Base-by-base conservation (phyloP, 768 basidiomycete species). In the Paxillus involutus region DNA sequence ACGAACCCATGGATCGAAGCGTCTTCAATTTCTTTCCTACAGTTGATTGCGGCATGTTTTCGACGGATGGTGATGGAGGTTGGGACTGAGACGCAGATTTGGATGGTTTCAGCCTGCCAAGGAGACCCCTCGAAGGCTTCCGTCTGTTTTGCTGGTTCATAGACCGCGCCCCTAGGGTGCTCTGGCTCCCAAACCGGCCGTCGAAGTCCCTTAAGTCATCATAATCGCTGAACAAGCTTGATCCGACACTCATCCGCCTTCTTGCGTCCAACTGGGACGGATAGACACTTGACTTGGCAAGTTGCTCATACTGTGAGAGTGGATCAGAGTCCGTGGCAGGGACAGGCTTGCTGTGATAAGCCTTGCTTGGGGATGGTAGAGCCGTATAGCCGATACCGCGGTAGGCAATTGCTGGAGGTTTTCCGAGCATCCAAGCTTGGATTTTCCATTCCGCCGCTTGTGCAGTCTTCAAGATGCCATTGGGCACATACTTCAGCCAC, bases 361-460 rank as follows among this genome's bases (percentile, higher is more conserved):
- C 73, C 60, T 58, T 75, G 62, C 65, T 51, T 63, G 73, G 46
- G 63, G 75, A 60, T 8, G 70, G 63, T 16, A 71, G 68, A 17
- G 81, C 82, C 41, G 84, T 84, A 64, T 89, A 93, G 17, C 90
- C 93, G 63, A 97, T 94, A 30, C 91, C 93, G 62, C 91, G 82
- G 63, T 86, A 93, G 1, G 88, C 79, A 40, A 93, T 77, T 2
- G 87, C 85, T 10, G 94, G 95, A 16, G 93, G 91, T 64, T 98
- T 98, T 59, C 96, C 97, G 30, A 99, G 82, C 86, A 92, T 91
- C 91, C 95, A 98, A 0, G 91, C 90, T 65, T 97, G 94, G 43
- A 98, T 77, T 70, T 89, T 93, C 94, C 94, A 98, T 66, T 99
- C 96, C 0, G 96, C 96, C 4, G 94, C 91, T 69, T 96, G 94